Base-by-base conservation (phyloP, 2,329 filamentous ascomycete species). In the Phaeosphaeriaceae sp. region DNA sequence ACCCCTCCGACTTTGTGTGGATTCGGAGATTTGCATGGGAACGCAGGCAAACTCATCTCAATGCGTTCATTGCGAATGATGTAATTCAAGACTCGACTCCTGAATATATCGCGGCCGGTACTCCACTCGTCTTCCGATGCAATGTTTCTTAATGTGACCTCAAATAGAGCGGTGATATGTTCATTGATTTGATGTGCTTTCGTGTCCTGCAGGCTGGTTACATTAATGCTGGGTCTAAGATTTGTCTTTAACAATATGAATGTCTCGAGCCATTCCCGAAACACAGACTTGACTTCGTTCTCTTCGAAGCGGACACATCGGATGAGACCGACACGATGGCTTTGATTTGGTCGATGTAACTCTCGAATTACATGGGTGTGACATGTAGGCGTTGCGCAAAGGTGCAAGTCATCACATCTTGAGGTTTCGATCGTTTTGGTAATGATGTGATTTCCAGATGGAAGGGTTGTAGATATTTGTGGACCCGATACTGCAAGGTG, bases 1-100 rank as follows among this genome's bases (percentile, higher is more conserved):
- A 42, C 51, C 3, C 74, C 81, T 6, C 84, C 67, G 0, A 83
- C 80, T 45, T 86, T 86, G 20, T 75, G 69, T 0, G 59, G 56
- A 51, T 84, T 85, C 7, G 82, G 78, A 0, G 81, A 84, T 58
- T 85, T 85, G 74, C 83, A 85, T 0, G 83, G 83, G 35, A 85
- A 85, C 0, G 81, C 81, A 0, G 83, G 83, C 0, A 85, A 71
- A 21, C 45, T 34, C 20, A 61, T 46, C 2, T 42, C 42, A 26
- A 63, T 58, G 2, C 42, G 50, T 35, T 46, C 20, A 16, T 43
- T 41, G 8, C 44, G 36, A n/a, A 29, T 41, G 9, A 61, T 53
- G 37, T 54, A 59, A n/a, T 34, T 41, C 34, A 36, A 35, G 4
- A 59, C 50, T 4, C 54, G 40, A 16, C 35, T 20, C 18, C 45